phyloP scores from a whole-genome alignment of 1,284 basidiomycete species.

The Ceratobasidium sp. region DNA sequence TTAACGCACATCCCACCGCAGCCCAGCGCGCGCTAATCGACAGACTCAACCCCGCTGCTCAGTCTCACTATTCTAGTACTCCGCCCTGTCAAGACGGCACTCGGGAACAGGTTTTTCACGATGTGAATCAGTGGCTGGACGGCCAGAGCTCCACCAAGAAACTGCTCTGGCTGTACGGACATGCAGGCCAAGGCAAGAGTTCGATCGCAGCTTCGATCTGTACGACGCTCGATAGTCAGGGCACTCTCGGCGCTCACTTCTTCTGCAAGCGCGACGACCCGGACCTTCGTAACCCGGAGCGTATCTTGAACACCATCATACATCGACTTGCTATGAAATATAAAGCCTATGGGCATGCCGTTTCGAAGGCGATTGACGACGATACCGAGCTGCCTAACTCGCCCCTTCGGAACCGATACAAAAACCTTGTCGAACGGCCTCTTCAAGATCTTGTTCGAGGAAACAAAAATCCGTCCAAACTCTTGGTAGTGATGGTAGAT shows the following conservation, averaged over 20 bases:
- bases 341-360: conserved; percentile 1
- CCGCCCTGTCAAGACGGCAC: neutral
- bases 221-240: neutral
- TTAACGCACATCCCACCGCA: neutral
- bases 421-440: neutral
- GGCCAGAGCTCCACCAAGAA: neutral
- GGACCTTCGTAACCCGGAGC: neutral
- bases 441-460: neutral
- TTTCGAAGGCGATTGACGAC: neutral
- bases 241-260: conserved; percentile 3
- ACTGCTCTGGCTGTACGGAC: conserved; percentile 11
- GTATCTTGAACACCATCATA: neutral
- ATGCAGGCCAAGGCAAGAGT: conserved; percentile 20
- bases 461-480: neutral
- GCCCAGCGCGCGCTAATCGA: conserved; percentile 5
- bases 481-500: neutral
- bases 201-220: conserved; percentile 11
- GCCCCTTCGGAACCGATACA: conserved; percentile 7
- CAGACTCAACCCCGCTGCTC: conserved; percentile 4
- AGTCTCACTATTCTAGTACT: neutral
- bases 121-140: neutral
- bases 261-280: conserved; percentile 30
- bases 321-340: neutral
- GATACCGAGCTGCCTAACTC: conserved; percentile 2
- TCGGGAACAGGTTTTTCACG: neutral